Evolutionary conservation across 345 rosid species (phyloP).

Genomic region (Cardamine chenopodiifolia): DNA sequence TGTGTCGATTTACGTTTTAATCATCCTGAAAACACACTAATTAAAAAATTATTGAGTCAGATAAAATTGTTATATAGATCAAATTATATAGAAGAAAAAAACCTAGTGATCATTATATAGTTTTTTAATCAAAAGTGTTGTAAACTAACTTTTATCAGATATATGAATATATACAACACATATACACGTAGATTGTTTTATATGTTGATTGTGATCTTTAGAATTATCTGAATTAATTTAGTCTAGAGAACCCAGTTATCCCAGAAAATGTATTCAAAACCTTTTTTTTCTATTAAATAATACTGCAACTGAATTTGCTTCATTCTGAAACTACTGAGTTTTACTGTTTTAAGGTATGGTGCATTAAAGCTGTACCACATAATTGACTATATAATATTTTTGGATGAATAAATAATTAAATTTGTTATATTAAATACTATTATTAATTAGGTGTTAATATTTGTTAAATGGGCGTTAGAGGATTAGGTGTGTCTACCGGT

Average conservation of each 20-base stretch:
- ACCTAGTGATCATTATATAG: neutral
- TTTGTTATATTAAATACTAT: conserved; percentile 16
- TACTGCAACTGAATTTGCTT: neutral
- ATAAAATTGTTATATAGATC: too few relatives aligned
- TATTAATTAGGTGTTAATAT: conserved; percentile 38
- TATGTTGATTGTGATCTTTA: neutral
- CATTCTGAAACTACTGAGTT: neutral
- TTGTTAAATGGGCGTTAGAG: conserved; percentile 34
- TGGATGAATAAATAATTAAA: neutral
- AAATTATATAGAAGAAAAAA: neutral
- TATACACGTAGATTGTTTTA: neutral
- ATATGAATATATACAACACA: neutral
- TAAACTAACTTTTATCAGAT: neutral
- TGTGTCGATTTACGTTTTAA: neutral
- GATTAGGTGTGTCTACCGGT: conserved; percentile 46
- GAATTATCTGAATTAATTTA: neutral
- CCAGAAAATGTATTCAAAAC: neutral
- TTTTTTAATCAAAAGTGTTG: neutral
- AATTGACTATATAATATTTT: neutral
- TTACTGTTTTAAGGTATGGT: conserved; percentile 24
- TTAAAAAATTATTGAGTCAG: neutral
- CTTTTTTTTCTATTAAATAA: neutral
- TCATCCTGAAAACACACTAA: neutral
- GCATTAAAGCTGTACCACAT: conserved; percentile 26
- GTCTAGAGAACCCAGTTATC: neutral